phyloP scores from a whole-genome alignment of 108 stramenopile species.

The Pseudonitzschia multistriata region DNA sequence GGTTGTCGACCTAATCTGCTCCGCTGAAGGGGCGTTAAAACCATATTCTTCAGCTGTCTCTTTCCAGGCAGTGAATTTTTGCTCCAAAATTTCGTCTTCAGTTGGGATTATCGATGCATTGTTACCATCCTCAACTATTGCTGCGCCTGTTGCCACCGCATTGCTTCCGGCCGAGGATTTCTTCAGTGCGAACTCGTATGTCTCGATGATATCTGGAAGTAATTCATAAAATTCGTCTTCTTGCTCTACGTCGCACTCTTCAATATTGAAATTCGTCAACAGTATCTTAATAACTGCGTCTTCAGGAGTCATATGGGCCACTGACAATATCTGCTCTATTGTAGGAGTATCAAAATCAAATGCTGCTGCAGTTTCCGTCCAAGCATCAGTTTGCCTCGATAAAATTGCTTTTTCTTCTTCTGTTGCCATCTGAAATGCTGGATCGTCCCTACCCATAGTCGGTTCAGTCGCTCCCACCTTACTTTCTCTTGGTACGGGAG shows the following conservation, averaged over 20 bases:
- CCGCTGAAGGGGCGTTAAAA: slow-evolving; percentile 22
- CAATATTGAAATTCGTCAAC: slow-evolving; percentile 21
- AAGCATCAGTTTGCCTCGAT: slow-evolving; percentile 26
- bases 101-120: slow-evolving; percentile 8
- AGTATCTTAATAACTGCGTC: slow-evolving; percentile 26
- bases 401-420: slow-evolving; percentile 21
- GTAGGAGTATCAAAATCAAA: slow-evolving; percentile 23
- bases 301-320: slow-evolving; percentile 20
- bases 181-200: slow-evolving; percentile 23
- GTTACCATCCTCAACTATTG: background rate
- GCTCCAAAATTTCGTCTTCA: slow-evolving; percentile 24
- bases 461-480: background rate
- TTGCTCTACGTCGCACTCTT: slow-evolving; percentile 11
- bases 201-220: slow-evolving; percentile 14
- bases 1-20: slow-evolving; percentile 31
- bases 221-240: background rate
- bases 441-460: background rate
- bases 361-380: slow-evolving; percentile 21
- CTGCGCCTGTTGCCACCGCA: background rate
- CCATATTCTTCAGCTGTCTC: slow-evolving; percentile 19
- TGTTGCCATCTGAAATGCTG: background rate
- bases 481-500: background rate
- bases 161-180: background rate
- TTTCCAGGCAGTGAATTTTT: slow-evolving; percentile 32
- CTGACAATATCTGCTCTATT: slow-evolving; percentile 30